A percentile compares a stretch with the other conserved stretches of the same genome.
These are phyloP conservation scores for Wickerhamomyces canadensis DNA, from an alignment of 805 yeast genomes.

Conservation along the genomic window DNA sequence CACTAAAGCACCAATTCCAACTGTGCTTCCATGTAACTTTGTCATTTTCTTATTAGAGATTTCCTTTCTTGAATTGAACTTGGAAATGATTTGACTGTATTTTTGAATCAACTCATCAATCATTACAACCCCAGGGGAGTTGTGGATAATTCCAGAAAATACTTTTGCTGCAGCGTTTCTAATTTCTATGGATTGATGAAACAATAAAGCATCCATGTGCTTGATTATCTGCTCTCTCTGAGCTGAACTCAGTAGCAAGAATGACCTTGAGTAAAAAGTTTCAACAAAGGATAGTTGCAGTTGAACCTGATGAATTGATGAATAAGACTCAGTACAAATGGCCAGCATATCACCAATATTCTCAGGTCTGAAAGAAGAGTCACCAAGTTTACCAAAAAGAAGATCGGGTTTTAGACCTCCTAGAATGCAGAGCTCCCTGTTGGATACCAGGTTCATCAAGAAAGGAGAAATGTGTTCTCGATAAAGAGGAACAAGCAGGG, in stretches of 20 bases:
- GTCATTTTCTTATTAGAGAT: slow-evolving; percentile 37
- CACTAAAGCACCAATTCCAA: slow-evolving; percentile 84
- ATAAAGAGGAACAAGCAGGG: slow-evolving; percentile 47
- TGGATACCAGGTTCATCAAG: slow-evolving; percentile 52
- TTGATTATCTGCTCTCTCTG: slow-evolving; percentile 48
- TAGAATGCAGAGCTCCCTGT: slow-evolving; percentile 78
- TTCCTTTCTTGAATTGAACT: slow-evolving; percentile 26
- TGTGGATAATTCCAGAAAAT: slow-evolving; percentile 74
- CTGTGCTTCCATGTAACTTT: slow-evolving; percentile 73
- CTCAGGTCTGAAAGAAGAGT: slow-evolving; percentile 38
- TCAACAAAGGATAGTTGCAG: slow-evolving; percentile 67
- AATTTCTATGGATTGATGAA: slow-evolving; percentile 65
- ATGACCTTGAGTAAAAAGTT: slow-evolving; percentile 63
- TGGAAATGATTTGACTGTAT: slow-evolving; percentile 22
- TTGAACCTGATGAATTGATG: slow-evolving; percentile 55
- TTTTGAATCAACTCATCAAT: slow-evolving; percentile 35
- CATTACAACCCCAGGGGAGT: slow-evolving; percentile 32
- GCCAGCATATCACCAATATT: slow-evolving; percentile 37
- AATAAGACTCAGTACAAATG: slow-evolving; percentile 32
- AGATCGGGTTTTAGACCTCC: slow-evolving; percentile 52
- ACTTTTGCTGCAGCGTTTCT: slow-evolving; percentile 68
- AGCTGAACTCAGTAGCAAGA: slow-evolving; percentile 42
- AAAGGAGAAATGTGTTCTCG: slow-evolving; percentile 59
- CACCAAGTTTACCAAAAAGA: slow-evolving; percentile 41
- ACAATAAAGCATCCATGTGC: slow-evolving; percentile 47